These are phyloP conservation scores for Heliamphora exappendiculata DNA, from an alignment of 148 eudicot genomes.

Conservation along the genomic window DNA sequence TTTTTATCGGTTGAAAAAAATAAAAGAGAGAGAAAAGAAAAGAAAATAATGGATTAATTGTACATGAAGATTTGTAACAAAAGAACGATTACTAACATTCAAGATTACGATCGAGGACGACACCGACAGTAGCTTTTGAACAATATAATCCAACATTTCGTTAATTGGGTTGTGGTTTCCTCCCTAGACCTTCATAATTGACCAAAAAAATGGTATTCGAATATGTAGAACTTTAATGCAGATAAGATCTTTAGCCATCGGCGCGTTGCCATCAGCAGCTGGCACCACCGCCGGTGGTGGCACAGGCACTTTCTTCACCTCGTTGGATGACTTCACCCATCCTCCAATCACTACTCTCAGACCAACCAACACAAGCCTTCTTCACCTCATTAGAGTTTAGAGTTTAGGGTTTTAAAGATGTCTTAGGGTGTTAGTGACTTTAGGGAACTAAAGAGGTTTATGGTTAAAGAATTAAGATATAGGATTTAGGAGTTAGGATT, in stretches of 20 bases:
- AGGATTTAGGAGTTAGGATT: no score
- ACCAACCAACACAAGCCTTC: constrained; percentile 50
- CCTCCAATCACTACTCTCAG: constrained; percentile 71
- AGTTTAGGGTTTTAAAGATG: no score
- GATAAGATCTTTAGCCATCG: constrained; percentile 33
- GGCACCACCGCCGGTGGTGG: constrained; percentile 10
- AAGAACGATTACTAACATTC: constrained; percentile 81
- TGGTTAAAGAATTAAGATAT: no score
- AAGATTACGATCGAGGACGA: constrained; percentile 44
- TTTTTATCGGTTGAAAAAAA: no score
- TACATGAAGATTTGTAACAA: constrained; percentile 69
- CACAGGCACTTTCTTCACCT: constrained; percentile 41
- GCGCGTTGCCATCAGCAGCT: constrained; percentile 3
- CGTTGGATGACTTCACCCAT: constrained; percentile 86
- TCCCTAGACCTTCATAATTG: constrained; percentile 59
- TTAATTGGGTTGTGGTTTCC: constrained; percentile 26
- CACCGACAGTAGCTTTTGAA: constrained; percentile 22
- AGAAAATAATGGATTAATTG: no score
- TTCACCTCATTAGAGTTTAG: no score
- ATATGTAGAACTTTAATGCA: constrained; percentile 66
- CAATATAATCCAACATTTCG: constrained; percentile 25
- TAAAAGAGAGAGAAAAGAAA: no score
- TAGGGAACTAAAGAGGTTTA: no score
- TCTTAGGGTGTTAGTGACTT: no score
- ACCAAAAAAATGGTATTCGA: constrained; percentile 48